These are phyloP conservation scores for Mycotypha africana DNA, from an alignment of 371 early-diverging fungal species.

Conservation along the genomic window DNA sequence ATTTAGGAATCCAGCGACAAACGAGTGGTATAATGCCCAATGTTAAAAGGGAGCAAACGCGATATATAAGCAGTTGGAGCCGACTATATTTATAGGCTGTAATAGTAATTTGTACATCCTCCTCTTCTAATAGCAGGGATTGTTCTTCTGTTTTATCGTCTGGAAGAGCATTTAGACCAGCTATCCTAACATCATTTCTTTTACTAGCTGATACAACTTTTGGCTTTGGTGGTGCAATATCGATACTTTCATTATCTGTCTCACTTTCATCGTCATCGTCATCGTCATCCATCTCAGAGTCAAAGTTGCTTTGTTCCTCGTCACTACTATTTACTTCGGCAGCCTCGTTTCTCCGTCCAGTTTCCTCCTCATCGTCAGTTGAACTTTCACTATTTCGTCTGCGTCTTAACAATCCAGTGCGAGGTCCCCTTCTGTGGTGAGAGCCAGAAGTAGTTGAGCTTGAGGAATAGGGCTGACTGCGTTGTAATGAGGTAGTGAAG, in stretches of 20 bases:
- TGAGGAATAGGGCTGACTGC: too few species aligned
- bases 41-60: slow-evolving; percentile 57
- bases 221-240: slow-evolving; percentile 10
- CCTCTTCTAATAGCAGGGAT: slow-evolving; percentile 27
- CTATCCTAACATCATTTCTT: slow-evolving; percentile 5
- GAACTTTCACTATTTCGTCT: slow-evolving; percentile 20
- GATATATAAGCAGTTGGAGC: slow-evolving; percentile 48
- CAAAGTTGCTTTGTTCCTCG: slow-evolving; percentile 18
- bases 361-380: background rate
- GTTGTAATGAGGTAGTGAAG: background rate
- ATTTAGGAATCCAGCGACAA: slow-evolving; percentile 80
- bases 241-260: slow-evolving; percentile 8
- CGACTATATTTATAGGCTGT: slow-evolving; percentile 57
- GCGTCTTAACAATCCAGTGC: slow-evolving; percentile 15
- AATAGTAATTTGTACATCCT: slow-evolving; percentile 50
- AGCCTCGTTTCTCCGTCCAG: background rate
- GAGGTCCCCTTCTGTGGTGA: background rate
- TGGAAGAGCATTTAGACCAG: slow-evolving; percentile 12
- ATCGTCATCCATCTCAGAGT: background rate
- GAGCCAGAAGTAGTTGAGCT: too few species aligned
- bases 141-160: slow-evolving; percentile 15
- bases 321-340: slow-evolving; percentile 24
- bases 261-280: slow-evolving; percentile 1
- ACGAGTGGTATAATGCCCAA: slow-evolving; percentile 70
- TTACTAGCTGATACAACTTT: background rate